Evolutionary conservation across 1,139 yeast species (phyloP), one percentile per base, ranked within the genome.

Genomic region (Candida glucosophila): DNA sequence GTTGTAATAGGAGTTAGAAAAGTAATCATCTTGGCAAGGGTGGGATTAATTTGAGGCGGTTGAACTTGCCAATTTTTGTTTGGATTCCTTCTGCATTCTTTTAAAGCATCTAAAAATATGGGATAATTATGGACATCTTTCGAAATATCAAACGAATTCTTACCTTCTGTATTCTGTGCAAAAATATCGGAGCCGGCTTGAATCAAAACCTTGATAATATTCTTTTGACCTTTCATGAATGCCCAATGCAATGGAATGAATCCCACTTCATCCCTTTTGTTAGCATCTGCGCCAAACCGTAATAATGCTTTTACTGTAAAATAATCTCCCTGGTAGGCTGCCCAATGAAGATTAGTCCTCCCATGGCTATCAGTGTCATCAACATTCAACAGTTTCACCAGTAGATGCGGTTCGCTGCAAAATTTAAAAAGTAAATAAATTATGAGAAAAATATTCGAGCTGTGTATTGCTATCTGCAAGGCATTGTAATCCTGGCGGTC

Each of bases 201-300:
- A n/a, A 86, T 55, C 22, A 90, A 60, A 16, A 73, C 55, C 33
- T 68, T 67, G 33, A 90, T 57, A 13, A 82, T 77, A n/a, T 69
- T 58, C 30, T 68, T 68, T 38, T 76, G 76, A 2, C 94, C 93
- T 31, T 81, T 67, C 34, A 86, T 90, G 31, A 85, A 69, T 1
- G 88, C 85, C 96, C 98, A 90, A 48, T 88, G 95, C 26, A 90
- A 55, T 0, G 98, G 86, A 4, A 79, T 73, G 46, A 88, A 83
- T 4, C 90, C 80, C n/a, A 74, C 67, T 15, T 69, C 60, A 47
- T 92, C 98, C 1, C 58, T 55, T 19, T 66, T 50, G 26, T 70
- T 60, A 2, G 77, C 73, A 43, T 74, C 74, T 0, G 97, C 95
- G 9, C 94, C 92, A 51, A 77, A 73, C 33, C 70, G 68, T 24